Conservation (phyloP, 2,329 filamentous ascomycete species). For the Sclerotiophoma versabilis region DNA sequence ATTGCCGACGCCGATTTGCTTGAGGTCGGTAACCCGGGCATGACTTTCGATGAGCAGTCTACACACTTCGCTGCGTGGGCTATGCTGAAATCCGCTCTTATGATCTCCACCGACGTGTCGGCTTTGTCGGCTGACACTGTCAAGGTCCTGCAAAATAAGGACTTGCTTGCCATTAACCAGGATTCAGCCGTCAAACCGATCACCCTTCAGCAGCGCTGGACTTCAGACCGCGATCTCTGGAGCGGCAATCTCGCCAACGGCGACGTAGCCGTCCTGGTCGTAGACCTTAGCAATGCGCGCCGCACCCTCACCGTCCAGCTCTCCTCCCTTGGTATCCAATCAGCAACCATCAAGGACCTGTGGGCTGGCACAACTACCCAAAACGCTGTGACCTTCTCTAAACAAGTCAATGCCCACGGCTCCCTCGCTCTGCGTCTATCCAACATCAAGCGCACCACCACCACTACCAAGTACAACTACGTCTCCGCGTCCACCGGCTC, state of each 20-base stretch:
- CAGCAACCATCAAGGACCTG: constrained; percentile 28
- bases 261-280: constrained; percentile 26
- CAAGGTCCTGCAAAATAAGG: constrained; percentile 29
- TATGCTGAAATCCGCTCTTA: constrained; percentile 31
- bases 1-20: constrained; percentile 32
- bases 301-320: constrained; percentile 24
- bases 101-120: constrained; percentile 27
- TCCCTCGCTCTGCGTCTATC: constrained; percentile 26
- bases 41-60: constrained; percentile 32
- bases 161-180: constrained; percentile 30
- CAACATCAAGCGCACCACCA: constrained; percentile 22
- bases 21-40: constrained; percentile 25
- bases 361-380: constrained; percentile 22
- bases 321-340: constrained; percentile 22
- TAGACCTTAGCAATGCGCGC: constrained; percentile 26
- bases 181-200: constrained; percentile 30
- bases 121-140: constrained; percentile 20
- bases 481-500: constrained; percentile 25
- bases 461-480: constrained; percentile 22
- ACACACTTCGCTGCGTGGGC: constrained; percentile 32
- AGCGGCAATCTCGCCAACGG: constrained; percentile 29
- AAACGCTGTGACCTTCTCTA: constrained; percentile 20
- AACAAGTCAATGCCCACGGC: constrained; percentile 27
- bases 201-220: constrained; percentile 29
- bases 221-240: constrained; percentile 26